Percentiles rank a stretch among this genome's conserved stretches.
phyloP scores from a whole-genome alignment of 257 asterid species.

The Linaria vulgaris region DNA sequence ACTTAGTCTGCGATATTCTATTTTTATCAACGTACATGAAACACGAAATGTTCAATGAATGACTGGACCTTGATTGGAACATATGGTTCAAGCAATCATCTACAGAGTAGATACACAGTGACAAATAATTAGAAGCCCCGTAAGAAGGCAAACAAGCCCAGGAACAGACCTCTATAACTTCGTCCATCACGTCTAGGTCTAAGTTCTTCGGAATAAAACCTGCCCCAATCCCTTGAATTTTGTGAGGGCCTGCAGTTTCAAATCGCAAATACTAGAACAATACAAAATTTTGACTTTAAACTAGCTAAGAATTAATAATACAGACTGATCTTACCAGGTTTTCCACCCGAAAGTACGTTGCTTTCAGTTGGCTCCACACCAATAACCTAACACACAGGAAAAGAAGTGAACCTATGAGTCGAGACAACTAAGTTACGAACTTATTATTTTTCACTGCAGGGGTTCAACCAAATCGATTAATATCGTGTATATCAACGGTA shows the following conservation, averaged over 20 bases:
- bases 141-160: conserved; percentile 22
- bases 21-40: too few species aligned
- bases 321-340: conserved; percentile 80
- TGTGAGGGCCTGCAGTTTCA: conserved; percentile 99
- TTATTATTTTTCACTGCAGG: background rate
- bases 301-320: conserved; percentile 22
- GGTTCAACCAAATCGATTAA: conserved; percentile 2
- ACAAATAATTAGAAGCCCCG: conserved; percentile 2
- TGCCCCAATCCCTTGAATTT: conserved; percentile 99
- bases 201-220: conserved; percentile 96
- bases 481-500: background rate
- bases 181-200: conserved; percentile 90
- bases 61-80: too few species aligned
- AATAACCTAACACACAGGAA: conserved; percentile 54
- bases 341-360: conserved; percentile 91
- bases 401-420: conserved; percentile 12
- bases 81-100: too few species aligned
- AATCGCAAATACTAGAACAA: conserved; percentile 68
- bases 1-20: too few species aligned
- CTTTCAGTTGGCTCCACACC: conserved; percentile 97
- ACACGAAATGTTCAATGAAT: too few species aligned
- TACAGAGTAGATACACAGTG: background rate
- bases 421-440: background rate
- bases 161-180: conserved; percentile 80
- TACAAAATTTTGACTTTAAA: conserved; percentile 37